Evolutionary conservation across 768 basidiomycete species (phyloP), one percentile per base, ranked within the genome.

Genomic region (Crassisporium funariophilum): DNA sequence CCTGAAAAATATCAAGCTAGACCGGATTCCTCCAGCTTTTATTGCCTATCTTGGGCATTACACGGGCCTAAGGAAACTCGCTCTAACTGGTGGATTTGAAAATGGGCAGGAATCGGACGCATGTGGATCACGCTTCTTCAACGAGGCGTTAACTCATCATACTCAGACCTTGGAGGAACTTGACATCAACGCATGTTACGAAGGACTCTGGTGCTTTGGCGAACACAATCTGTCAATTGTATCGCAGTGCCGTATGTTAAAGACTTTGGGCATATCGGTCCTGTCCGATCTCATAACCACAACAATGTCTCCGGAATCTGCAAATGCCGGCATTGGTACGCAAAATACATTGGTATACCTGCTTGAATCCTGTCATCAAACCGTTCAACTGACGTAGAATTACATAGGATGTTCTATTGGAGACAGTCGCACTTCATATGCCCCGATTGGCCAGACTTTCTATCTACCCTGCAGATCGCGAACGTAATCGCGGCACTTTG

Each of bases 181-280:
- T 11, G 7, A 37, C 19, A 43, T 55, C 20, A 43, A 41, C 22
- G 54, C 54, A 9, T 16, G 21, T n/a, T 49, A 46, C 35, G 50
- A 55, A 22, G 54, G 54, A 10, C 22, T 42, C 3, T 55, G 54
- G 54, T 55, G 54, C 39, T 51, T 55, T 27, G 36, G 50, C 27
- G 23, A 45, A 10, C 47, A 52, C 24, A 49, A 51, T 22, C 29
- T 42, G 16, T 10, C 34, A 4, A 44, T 43, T 11, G 11, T 55
- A 2, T 34, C 46, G n/a, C 16, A 23, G n/a, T 37, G 17, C 35
- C 35, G 21, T 22, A 24, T n/a, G 44, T 27, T 39, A 1, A 39
- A 39, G 13, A 20, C 20, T 19, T 21, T 38, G 12, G 31, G 31
- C 12, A 33, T 33, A 15, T 33, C 31, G n/a, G n/a, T n/a, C n/a